These are phyloP conservation scores for Aspergillus affinis DNA, from an alignment of 495 filamentous ascomycete species.

Conservation along the genomic window DNA sequence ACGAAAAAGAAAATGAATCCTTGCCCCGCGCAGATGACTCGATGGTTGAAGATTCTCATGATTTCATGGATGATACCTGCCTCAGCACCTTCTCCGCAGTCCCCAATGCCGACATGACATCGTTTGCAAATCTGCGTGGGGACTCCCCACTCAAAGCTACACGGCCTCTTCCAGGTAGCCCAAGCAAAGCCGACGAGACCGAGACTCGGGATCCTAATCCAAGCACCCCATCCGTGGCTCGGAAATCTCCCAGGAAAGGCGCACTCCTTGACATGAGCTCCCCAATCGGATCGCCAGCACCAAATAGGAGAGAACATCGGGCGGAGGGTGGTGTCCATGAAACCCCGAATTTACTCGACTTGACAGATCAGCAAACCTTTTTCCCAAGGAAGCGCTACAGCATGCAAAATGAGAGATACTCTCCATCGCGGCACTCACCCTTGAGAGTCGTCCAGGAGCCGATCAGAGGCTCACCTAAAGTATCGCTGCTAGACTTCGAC, in stretches of 20 bases:
- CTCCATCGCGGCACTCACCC: constrained; percentile 46
- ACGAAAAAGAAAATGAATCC: constrained; percentile 24
- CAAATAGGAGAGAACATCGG: constrained; percentile 59
- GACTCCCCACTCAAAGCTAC: constrained; percentile 53
- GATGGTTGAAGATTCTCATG: constrained; percentile 33
- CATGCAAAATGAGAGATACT: constrained; percentile 40
- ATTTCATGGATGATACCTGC: constrained; percentile 70
- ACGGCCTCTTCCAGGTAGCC: constrained; percentile 35
- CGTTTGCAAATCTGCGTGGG: constrained; percentile 68
- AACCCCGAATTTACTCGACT: constrained; percentile 70
- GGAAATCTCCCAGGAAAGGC: constrained; percentile 31
- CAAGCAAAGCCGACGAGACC: constrained; percentile 11
- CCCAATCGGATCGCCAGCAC: constrained; percentile 57
- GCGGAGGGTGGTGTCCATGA: constrained; percentile 39
- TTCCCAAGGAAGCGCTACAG: constrained; percentile 42
- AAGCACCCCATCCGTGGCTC: constrained; percentile 38
- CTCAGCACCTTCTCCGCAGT: constrained; percentile 86
- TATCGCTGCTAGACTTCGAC: constrained; percentile 82
- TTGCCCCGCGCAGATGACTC: constrained; percentile 22
- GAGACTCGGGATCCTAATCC: constrained; percentile 24
- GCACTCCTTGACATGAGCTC: constrained; percentile 38
- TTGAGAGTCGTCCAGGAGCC: constrained; percentile 33
- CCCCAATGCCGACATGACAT: constrained; percentile 75
- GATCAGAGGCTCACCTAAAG: constrained; percentile 38
- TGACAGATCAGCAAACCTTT: constrained; percentile 73